Evolutionary conservation across 306 rosid genomes (phyloP), one percentile per base, ranked within the genome.

Genomic region (Rosa chinensis): DNA sequence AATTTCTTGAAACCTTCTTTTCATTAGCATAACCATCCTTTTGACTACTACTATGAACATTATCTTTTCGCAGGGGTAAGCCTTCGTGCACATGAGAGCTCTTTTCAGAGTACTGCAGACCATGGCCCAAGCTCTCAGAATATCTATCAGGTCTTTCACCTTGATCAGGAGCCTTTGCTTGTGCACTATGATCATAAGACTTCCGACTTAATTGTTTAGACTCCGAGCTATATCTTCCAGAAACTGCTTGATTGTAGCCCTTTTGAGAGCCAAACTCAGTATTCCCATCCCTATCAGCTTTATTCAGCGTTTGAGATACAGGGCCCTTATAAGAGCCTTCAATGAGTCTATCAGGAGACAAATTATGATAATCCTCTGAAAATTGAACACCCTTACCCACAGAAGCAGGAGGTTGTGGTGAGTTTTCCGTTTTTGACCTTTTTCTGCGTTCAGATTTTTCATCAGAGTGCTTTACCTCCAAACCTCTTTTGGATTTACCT

Each of bases 401-500:
- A 82, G 92, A 83, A 79, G 80, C 78, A 48, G 87, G 58, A 58
- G 84, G 88, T 64, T 80, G 86, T 47, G 55, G 16, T 55, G 64
- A 78, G 61, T 78, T 84, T 50, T 84, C 96, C 62, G 84, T 44
- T 87, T 89, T 95, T 52, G 81, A 82, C 84, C 87, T 90, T 87
- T 93, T 95, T 47, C 85, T 56, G 49, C 82, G 75, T 79, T 88
- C 91, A 59, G 82, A 78, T 53, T 83, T 91, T 73, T 89, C 95
- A 52, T 87, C 88, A 25, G 79, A 45, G 69, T 76, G 85, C 85
- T 83, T 92, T 80, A 70, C 70, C 77, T 88, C 92, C 81, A 86
- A 84, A 81, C 75, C 85, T 80, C 87, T 88, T 89, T 89, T 95
- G 74, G 77, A 81, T 82, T 87, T 95, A 67, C 90, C 92, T 84